A percentile compares a stretch with the other conserved stretches of the same genome.
These are phyloP conservation scores for Golubevia sp. DNA, from an alignment of 1,284 basidiomycete genomes.

Conservation along the genomic window DNA sequence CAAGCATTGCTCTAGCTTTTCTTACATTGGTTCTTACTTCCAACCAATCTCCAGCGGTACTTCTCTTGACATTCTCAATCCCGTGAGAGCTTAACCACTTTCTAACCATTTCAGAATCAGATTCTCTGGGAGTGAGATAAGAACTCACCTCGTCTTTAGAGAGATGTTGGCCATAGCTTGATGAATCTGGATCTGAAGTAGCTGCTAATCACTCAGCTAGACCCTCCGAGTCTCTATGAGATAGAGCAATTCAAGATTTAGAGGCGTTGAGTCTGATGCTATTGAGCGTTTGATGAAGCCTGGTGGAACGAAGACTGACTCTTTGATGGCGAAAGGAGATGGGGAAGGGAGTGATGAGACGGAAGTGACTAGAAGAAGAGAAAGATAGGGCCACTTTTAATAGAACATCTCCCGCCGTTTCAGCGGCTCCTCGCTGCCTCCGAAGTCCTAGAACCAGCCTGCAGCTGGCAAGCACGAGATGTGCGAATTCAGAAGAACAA, in stretches of 20 bases:
- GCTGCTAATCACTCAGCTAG: neutral
- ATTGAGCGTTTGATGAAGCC: neutral
- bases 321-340: neutral
- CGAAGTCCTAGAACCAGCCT: too few species aligned
- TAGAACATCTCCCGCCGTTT: neutral
- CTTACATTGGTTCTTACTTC: slow-evolving; percentile 27
- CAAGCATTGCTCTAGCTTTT: slow-evolving; percentile 40
- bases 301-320: neutral
- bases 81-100: slow-evolving; percentile 37
- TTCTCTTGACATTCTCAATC: slow-evolving; percentile 17
- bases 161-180: slow-evolving; percentile 38
- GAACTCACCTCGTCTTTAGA: slow-evolving; percentile 28
- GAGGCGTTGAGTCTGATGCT: neutral
- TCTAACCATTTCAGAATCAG: slow-evolving; percentile 22
- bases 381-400: neutral
- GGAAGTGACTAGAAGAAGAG: neutral
- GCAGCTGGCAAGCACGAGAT: too few species aligned
- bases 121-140: slow-evolving; percentile 24
- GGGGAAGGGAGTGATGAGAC: neutral
- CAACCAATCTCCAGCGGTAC: slow-evolving; percentile 33
- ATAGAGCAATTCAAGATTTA: neutral
- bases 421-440: too few species aligned
- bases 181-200: slow-evolving; percentile 32
- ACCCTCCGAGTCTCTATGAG: neutral
- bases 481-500: too few species aligned